Evolutionary conservation across 768 basidiomycete species (phyloP).

Genomic region (Cyathus striatus): DNA sequence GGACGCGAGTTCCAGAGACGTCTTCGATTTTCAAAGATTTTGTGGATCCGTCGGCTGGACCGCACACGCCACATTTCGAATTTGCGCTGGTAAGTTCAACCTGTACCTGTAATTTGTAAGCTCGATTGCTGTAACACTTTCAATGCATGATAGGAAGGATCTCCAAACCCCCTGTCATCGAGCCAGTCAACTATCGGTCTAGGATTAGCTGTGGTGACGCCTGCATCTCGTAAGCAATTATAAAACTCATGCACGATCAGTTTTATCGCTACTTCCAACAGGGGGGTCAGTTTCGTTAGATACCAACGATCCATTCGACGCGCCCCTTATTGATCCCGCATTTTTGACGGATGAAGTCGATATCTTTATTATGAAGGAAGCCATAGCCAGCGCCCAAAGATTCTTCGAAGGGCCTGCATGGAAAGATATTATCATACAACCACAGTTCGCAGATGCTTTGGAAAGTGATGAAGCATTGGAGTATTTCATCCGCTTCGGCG

Average conservation of each 20-base stretch:
- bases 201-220: not conserved
- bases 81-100: constrained; percentile 23
- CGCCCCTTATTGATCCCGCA: constrained; percentile 10
- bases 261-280: not conserved
- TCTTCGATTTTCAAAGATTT: constrained; percentile 4
- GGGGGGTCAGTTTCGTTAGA: constrained; percentile 2
- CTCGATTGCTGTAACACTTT: not conserved
- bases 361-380: constrained; percentile 6
- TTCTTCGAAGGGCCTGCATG: constrained; percentile 6
- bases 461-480: constrained; percentile 25
- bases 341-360: constrained; percentile 23
- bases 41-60: constrained; percentile 8
- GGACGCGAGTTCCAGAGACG: constrained; percentile 7
- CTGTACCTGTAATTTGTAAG: not conserved
- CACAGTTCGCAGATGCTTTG: constrained; percentile 6
- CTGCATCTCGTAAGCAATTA: constrained; percentile 10
- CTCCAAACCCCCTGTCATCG: no score
- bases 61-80: constrained; percentile 15
- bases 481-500: constrained; percentile 14
- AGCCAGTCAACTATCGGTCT: not conserved
- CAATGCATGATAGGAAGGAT: not conserved
- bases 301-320: constrained; percentile 5
- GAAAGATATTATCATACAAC: constrained; percentile 1
- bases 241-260: not conserved
- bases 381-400: constrained; percentile 2